These are phyloP conservation scores for Candida sanyaensis DNA, from an alignment of 1,139 yeast species.

Conservation along the genomic window DNA sequence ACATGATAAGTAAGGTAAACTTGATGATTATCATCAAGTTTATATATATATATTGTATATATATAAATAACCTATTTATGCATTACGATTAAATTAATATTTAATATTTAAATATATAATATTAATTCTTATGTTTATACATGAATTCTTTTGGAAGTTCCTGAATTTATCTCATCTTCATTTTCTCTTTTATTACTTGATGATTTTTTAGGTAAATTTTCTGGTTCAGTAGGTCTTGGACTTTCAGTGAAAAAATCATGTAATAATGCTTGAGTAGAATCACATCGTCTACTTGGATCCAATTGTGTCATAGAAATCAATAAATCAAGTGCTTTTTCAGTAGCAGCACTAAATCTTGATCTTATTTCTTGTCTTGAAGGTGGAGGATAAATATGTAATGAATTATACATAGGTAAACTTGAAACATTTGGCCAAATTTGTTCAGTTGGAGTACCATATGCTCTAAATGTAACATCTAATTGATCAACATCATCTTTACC, in stretches of 20 bases:
- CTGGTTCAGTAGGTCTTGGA: conserved; percentile 79
- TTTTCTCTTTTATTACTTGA: conserved; percentile 22
- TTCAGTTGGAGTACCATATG: conserved; percentile 95
- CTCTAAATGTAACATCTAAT: conserved; percentile 86
- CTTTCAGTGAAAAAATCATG: conserved; percentile 71
- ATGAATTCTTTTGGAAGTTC: conserved; percentile 16
- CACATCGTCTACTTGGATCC: conserved; percentile 76
- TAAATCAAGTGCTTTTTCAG: conserved; percentile 79
- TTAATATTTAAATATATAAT: neutral
- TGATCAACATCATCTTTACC: conserved; percentile 92
- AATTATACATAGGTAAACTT: conserved; percentile 71
- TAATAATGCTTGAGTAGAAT: conserved; percentile 63
- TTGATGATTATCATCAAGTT: no score
- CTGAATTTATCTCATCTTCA: conserved; percentile 15
- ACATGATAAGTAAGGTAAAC: neutral
- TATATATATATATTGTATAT: no score
- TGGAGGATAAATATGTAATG: conserved; percentile 73
- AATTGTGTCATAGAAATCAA: conserved; percentile 72
- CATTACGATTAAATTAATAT: no score
- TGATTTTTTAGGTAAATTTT: conserved; percentile 58
- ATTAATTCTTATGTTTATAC: conserved; percentile 7
- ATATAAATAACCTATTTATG: neutral
- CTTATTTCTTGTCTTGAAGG: conserved; percentile 84
- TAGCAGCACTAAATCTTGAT: conserved; percentile 87
- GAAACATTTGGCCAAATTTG: conserved; percentile 91